Evolutionary conservation across 805 yeast genomes (phyloP).

Genomic region (Tetrapisispora arboricola): DNA sequence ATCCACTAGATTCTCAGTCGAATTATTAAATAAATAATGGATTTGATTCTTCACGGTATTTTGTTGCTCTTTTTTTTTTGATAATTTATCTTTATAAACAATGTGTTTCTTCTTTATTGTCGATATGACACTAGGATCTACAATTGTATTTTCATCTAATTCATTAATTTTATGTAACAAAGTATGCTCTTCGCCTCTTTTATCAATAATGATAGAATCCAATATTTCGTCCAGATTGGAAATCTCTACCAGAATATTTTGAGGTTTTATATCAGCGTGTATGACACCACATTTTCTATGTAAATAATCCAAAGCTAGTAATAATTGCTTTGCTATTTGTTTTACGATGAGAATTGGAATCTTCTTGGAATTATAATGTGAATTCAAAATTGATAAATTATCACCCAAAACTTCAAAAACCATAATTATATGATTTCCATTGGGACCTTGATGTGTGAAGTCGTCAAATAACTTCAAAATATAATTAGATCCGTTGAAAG

Average conservation of each 20-base stretch:
- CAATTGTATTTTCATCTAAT: background rate
- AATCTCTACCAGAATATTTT: constrained; percentile 58
- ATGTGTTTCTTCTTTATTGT: constrained; percentile 1
- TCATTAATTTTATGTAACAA: background rate
- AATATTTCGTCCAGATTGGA: constrained; percentile 71
- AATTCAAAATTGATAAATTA: constrained; percentile 72
- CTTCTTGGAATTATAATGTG: constrained; percentile 64
- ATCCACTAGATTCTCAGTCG: background rate
- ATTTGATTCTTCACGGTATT: background rate
- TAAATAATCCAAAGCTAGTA: constrained; percentile 54
- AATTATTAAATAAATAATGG: background rate
- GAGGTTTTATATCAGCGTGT: constrained; percentile 62
- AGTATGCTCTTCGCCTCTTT: background rate
- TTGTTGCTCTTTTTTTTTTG: background rate
- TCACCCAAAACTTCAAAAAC: constrained; percentile 97
- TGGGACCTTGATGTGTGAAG: constrained; percentile 78
- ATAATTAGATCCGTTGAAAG: constrained; percentile 52
- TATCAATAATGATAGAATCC: constrained; percentile 46
- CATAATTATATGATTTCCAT: constrained; percentile 92
- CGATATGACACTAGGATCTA: background rate
- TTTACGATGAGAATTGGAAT: constrained; percentile 66
- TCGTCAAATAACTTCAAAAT: constrained; percentile 74
- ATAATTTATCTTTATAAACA: constrained; percentile 1
- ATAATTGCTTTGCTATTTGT: constrained; percentile 72
- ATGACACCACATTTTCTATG: constrained; percentile 57